phyloP scores from a whole-genome alignment of 352 stramenopile species.

The Globisporangium okanoganense region DNA sequence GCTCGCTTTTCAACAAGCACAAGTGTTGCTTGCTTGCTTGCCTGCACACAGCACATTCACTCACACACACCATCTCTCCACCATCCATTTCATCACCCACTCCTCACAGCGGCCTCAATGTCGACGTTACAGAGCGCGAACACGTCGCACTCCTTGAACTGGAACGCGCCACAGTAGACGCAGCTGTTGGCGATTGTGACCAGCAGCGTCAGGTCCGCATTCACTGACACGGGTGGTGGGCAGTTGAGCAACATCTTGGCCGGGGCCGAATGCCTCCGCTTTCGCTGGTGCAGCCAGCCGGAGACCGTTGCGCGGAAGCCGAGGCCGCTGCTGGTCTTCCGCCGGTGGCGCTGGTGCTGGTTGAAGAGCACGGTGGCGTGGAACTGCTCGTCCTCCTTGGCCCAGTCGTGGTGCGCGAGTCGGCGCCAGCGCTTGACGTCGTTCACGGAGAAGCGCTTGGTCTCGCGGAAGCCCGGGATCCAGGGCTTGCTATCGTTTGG shows the following conservation, averaged over 20 bases:
- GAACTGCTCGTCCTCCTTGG: slow-evolving; percentile 41
- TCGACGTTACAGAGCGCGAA: slow-evolving; percentile 57
- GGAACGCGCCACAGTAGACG: slow-evolving; percentile 50
- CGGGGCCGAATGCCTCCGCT: slow-evolving; percentile 13
- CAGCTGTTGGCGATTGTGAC: slow-evolving; percentile 70
- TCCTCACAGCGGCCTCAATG: slow-evolving; percentile 21
- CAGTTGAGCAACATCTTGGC: slow-evolving; percentile 31
- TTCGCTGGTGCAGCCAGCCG: slow-evolving; percentile 18
- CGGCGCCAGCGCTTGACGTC: slow-evolving; percentile 75
- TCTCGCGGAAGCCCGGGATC: slow-evolving; percentile 59
- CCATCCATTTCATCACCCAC: not conserved
- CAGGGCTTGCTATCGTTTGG: slow-evolving; percentile 43
- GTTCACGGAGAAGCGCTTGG: slow-evolving; percentile 68
- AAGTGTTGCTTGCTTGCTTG: not conserved
- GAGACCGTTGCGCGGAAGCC: slow-evolving; percentile 21
- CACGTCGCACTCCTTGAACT: slow-evolving; percentile 48
- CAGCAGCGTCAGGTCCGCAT: slow-evolving; percentile 37
- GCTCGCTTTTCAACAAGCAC: not conserved
- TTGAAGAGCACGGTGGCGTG: not conserved
- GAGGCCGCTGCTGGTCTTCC: not conserved
- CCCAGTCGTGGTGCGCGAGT: slow-evolving; percentile 72
- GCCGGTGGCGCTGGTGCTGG: not conserved
- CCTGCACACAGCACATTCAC: not conserved
- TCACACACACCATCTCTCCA: not conserved
- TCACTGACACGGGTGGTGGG: slow-evolving; percentile 33